phyloP scores from a whole-genome alignment of 2,329 filamentous ascomycete species.

The Remersonia thermophila region DNA sequence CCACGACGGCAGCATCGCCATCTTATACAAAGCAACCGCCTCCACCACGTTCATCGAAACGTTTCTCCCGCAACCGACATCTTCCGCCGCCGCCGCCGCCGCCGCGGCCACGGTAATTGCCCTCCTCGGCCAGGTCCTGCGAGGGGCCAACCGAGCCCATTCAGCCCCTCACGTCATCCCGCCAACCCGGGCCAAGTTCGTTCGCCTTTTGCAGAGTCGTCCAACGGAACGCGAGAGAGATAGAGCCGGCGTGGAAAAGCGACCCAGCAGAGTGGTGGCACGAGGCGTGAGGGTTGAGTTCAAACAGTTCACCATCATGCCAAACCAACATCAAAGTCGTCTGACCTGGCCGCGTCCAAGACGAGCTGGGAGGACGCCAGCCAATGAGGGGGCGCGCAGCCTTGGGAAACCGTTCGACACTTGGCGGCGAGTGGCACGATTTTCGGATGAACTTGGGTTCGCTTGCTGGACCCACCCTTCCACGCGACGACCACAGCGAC shows the following conservation, averaged over 20 bases:
- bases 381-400: neutral
- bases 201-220: neutral
- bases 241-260: too few species aligned
- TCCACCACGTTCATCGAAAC: too few species aligned
- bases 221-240: too few species aligned
- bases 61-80: neutral
- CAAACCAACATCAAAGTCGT: constrained; percentile 1
- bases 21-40: constrained; percentile 1
- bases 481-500: neutral
- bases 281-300: neutral
- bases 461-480: too few species aligned
- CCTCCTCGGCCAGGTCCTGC: neutral
- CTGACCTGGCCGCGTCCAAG: neutral
- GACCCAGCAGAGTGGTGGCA: too few species aligned
- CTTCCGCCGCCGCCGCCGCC: neutral
- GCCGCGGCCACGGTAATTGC: too few species aligned
- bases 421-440: constrained; percentile 8
- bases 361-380: neutral
- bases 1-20: neutral
- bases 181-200: neutral
- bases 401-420: constrained; percentile 1
- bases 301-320: neutral
- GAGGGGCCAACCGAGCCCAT: neutral
- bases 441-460: constrained; percentile 4
- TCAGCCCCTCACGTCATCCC: neutral